Base-by-base conservation (phyloP, 768 basidiomycete genomes). In the Trametes elegans region DNA sequence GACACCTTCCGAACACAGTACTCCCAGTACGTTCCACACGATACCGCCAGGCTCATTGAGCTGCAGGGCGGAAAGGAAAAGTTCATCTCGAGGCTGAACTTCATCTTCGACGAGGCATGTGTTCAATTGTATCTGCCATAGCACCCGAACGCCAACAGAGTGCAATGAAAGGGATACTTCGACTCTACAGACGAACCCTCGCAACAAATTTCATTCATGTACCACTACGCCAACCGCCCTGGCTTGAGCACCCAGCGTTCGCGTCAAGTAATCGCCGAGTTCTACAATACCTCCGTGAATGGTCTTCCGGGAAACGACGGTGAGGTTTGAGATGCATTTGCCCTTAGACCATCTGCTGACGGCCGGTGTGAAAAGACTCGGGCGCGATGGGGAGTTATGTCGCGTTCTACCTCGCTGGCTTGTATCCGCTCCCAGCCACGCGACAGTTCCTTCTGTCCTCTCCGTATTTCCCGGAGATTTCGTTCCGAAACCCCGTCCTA, bases 221-320 rank as follows among this genome's bases (percentile, higher is more conserved):
- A 84, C 61, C 83, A 86, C 67, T 86, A 86, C 59, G 83, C 80
- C 1, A 78, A 84, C 62, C 70, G 73, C 1, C 83, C 84, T 0
- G 82, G 82, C 3, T 64, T 79, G 16, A 85, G 82, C 63, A 82
- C 82, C 3, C 79, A 80, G 58, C 68, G 78, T 16, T 77, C 81
- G 28, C 68, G 83, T 24, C 76, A 81, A 63, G 73, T 79, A 18
- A 79, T 85, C 48, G 74, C 80, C 3, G 65, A 77, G 53, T 79
- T 71, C 63, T 85, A 79, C 73, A 84, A 83, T 59, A 81, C 79
- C 0, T 77, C 82, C 11, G 70, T 69, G 13, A 76, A 74, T 47
- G 84, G 84, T 0, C 69, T 86, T 2, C 84, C 84, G 9, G 83
- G 84, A 19, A 86, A 86, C 60, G 84, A 86, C 61, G 84, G 82